A percentile compares a stretch with the other conserved stretches of the same genome.
Evolutionary conservation across 805 yeast genomes (phyloP).

Genomic region (Candida incommunis): DNA sequence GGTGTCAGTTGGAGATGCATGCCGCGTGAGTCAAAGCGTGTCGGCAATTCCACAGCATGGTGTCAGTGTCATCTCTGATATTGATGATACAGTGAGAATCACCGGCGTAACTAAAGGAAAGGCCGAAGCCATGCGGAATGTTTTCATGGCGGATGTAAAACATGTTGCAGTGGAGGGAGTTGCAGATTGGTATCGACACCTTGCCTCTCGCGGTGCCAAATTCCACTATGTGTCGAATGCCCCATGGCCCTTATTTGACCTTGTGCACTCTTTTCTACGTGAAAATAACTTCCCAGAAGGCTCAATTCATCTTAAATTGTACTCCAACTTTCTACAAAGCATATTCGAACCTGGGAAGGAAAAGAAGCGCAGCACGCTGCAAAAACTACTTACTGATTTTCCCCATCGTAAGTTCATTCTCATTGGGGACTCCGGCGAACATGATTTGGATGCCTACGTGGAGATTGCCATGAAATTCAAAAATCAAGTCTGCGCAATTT

Average conservation of each 20-base stretch:
- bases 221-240: constrained; percentile 92
- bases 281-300: constrained; percentile 55
- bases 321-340: constrained; percentile 66
- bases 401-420: constrained; percentile 66
- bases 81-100: constrained; percentile 84
- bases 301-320: constrained; percentile 76
- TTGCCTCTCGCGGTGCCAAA: constrained; percentile 36
- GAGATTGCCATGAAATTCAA: constrained; percentile 54
- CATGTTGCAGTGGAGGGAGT: constrained; percentile 68
- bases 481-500: constrained; percentile 53
- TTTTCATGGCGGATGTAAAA: constrained; percentile 49
- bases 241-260: constrained; percentile 76
- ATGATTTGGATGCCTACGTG: constrained; percentile 82
- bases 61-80: constrained; percentile 69
- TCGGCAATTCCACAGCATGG: constrained; percentile 26
- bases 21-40: constrained; percentile 3
- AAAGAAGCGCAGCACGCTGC: constrained; percentile 55
- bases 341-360: constrained; percentile 79
- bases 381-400: constrained; percentile 54
- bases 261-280: constrained; percentile 42
- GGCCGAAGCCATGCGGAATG: constrained; percentile 65
- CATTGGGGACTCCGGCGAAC: constrained; percentile 93
- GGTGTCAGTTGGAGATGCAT: neutral
- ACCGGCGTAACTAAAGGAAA: constrained; percentile 89
- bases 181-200: constrained; percentile 50